These are phyloP conservation scores for Alopecurus myosuroides DNA, from an alignment of 176 grass and related monocot species.

Conservation along the genomic window DNA sequence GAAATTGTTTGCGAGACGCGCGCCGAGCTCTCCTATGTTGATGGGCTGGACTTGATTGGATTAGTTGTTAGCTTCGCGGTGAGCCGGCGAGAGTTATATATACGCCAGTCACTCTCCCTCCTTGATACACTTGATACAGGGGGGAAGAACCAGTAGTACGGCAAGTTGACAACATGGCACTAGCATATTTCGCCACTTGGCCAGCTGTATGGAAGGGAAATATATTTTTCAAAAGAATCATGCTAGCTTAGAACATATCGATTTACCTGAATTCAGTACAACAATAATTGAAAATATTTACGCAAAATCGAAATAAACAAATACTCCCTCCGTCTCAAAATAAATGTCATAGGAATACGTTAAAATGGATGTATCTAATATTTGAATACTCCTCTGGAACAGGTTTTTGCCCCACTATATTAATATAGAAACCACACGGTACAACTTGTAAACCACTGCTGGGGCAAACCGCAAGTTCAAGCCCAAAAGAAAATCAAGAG, in stretches of 20 bases:
- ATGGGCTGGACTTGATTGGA: not conserved
- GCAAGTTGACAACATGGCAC: not conserved
- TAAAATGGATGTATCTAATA: no score
- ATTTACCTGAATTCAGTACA: not conserved
- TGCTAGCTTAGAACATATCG: not conserved
- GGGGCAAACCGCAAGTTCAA: no score
- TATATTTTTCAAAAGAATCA: not conserved
- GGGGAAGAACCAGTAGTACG: not conserved
- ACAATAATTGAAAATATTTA: not conserved
- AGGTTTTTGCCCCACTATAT: no score
- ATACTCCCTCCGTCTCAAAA: no score
- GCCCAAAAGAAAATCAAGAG: no score
- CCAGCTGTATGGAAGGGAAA: not conserved
- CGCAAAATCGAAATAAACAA: fast-evolving
- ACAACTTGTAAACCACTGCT: no score
- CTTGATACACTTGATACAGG: not conserved
- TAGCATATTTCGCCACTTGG: not conserved
- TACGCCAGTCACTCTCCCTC: not conserved
- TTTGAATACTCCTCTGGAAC: no score
- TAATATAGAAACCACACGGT: no score
- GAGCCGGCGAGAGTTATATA: not conserved
- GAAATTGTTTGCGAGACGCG: not conserved
- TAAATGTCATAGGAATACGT: no score
- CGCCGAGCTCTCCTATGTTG: not conserved
- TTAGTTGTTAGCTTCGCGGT: not conserved